Conservation (phyloP, 2,329 filamentous ascomycete genomes). For the Hypoxylon sp. region DNA sequence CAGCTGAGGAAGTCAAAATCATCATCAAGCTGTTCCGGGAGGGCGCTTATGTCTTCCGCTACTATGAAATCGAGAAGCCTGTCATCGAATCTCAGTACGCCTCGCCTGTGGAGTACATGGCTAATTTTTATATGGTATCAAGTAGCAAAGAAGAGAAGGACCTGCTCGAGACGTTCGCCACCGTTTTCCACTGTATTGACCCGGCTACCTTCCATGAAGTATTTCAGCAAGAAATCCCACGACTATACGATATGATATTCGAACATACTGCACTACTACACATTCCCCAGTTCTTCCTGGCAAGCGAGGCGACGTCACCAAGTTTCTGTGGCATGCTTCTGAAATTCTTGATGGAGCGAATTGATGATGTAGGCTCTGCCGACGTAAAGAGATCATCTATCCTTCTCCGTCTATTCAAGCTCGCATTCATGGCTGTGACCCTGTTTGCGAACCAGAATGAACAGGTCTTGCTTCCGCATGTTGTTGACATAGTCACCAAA, state of each 20-base stretch:
- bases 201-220: slow-evolving; percentile 98
- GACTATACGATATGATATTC: slow-evolving; percentile 97
- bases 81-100: slow-evolving; percentile 75
- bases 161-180: slow-evolving; percentile 94
- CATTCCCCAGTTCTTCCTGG: slow-evolving; percentile 96
- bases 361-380: slow-evolving; percentile 91
- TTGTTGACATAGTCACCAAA: slow-evolving; percentile 96
- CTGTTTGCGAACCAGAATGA: slow-evolving; percentile 95
- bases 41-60: slow-evolving; percentile 94
- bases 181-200: slow-evolving; percentile 98
- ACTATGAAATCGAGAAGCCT: slow-evolving; percentile 90
- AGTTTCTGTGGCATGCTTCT: slow-evolving; percentile 98
- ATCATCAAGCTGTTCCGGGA: slow-evolving; percentile 98
- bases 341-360: slow-evolving; percentile 95
- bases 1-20: slow-evolving; percentile 94
- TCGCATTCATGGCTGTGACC: slow-evolving; percentile 99
- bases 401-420: slow-evolving; percentile 90
- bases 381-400: slow-evolving; percentile 95
- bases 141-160: slow-evolving; percentile 98
- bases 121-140: slow-evolving; percentile 93
- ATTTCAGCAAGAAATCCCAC: slow-evolving; percentile 96
- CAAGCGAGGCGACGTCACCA: slow-evolving; percentile 97
- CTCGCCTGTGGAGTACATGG: slow-evolving; percentile 89
- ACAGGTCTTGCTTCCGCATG: slow-evolving; percentile 91
- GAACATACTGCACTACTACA: slow-evolving; percentile 94